Conservation (phyloP, 2,329 filamentous ascomycete genomes). For the Calonectria pteridis region DNA sequence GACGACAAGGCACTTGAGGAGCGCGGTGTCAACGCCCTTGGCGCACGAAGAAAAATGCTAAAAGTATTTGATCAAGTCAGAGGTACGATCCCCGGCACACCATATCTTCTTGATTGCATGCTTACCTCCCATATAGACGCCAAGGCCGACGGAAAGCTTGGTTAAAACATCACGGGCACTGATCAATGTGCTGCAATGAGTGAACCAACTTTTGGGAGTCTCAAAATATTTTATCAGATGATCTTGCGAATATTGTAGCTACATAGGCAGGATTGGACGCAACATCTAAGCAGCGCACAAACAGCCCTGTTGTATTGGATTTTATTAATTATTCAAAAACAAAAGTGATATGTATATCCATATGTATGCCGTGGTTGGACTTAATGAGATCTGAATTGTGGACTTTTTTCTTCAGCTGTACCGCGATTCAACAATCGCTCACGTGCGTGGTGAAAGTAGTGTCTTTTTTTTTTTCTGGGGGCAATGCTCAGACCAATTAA, state of each 20-base stretch:
- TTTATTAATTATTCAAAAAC: conserved; percentile 28
- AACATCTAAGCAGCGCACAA: conserved; percentile 12
- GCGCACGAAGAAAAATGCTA: conserved; percentile 95
- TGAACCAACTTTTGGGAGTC: conserved; percentile 25
- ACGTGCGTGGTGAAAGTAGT: not conserved
- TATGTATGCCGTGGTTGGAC: not conserved
- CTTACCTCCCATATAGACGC: conserved; percentile 66
- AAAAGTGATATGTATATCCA: conserved; percentile 16
- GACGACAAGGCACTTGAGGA: conserved; percentile 95
- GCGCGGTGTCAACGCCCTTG: conserved; percentile 93
- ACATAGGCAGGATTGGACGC: conserved; percentile 15
- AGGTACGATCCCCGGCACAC: conserved; percentile 59
- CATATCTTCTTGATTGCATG: not conserved
- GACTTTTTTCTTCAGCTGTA: not conserved
- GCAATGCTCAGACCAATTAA: not conserved
- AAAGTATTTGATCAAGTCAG: conserved; percentile 99
- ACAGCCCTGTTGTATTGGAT: conserved; percentile 18
- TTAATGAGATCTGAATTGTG: conserved; percentile 1
- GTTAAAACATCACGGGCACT: conserved; percentile 47
- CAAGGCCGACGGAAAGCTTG: conserved; percentile 79
- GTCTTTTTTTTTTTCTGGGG: not conserved
- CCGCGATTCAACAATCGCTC: not conserved
- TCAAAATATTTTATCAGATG: conserved; percentile 19
- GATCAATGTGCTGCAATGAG: conserved; percentile 16
- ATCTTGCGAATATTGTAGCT: conserved; percentile 18